These are phyloP conservation scores for Pseudonitzschia delicatissima DNA, from an alignment of 108 stramenopile species.

Conservation along the genomic window DNA sequence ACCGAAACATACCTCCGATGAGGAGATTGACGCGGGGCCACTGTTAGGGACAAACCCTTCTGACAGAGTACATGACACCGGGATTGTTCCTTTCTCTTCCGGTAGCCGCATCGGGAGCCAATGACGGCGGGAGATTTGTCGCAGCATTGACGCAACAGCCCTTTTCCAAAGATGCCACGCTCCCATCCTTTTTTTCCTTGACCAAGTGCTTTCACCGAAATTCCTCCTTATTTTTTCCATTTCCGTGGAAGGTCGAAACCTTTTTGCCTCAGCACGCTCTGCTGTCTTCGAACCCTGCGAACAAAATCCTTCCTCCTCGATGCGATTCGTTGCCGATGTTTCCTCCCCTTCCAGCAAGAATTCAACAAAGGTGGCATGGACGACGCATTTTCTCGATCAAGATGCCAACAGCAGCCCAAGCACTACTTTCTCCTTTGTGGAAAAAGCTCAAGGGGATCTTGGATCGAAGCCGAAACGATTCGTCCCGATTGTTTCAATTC, in stretches of 20 bases:
- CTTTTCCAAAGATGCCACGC: neutral
- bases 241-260: neutral
- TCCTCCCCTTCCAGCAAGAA: neutral
- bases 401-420: neutral
- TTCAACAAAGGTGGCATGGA: neutral
- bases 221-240: neutral
- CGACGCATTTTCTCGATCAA: too few relatives aligned
- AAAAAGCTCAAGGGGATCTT: neutral
- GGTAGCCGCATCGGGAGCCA: conserved; percentile 6
- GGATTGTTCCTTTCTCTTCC: conserved; percentile 26
- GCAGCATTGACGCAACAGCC: neutral
- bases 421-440: neutral
- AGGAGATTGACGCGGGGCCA: neutral
- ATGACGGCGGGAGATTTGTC: neutral
- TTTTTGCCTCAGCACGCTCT: neutral
- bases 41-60: conserved; percentile 13
- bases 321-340: neutral
- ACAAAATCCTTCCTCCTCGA: neutral
- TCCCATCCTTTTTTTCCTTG: neutral
- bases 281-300: neutral
- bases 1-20: too few relatives aligned
- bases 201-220: neutral
- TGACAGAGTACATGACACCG: conserved; percentile 22
- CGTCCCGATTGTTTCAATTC: neutral
- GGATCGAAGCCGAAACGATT: conserved; percentile 9